These are phyloP conservation scores for Verticillium alfalfae DNA, from an alignment of 2,329 filamentous ascomycete genomes.

Conservation along the genomic window DNA sequence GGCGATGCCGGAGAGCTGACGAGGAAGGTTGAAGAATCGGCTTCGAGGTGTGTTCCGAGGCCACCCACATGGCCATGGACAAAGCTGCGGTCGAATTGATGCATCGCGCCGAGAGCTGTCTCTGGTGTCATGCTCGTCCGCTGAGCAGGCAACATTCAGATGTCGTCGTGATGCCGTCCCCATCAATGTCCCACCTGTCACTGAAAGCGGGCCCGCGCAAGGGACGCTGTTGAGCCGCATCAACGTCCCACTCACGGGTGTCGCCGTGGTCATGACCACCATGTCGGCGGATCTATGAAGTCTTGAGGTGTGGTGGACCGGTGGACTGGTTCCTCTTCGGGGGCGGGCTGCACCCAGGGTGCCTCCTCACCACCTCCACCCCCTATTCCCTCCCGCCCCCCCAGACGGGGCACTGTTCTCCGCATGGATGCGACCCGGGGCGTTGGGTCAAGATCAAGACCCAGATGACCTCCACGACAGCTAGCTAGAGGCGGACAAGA, in stretches of 20 bases:
- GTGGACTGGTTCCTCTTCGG: conserved; percentile 2
- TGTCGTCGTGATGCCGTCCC: neutral
- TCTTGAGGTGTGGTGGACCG: conserved; percentile 2
- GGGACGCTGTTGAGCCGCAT: neutral
- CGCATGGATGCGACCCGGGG: neutral
- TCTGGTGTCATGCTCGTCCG: neutral
- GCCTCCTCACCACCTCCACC: neutral
- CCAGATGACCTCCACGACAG: neutral
- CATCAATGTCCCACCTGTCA: neutral
- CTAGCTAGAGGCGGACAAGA: neutral
- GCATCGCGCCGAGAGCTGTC: too few species aligned
- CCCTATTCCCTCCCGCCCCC: neutral
- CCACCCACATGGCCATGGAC: too few species aligned
- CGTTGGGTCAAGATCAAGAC: neutral
- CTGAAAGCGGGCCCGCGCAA: conserved; percentile 1
- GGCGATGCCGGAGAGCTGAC: neutral
- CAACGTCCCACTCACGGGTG: conserved; percentile 1
- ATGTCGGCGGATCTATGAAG: conserved; percentile 2
- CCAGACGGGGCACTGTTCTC: neutral
- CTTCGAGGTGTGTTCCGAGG: too few species aligned
- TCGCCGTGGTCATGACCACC: conserved; percentile 1
- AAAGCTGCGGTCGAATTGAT: too few species aligned
- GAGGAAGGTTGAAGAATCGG: neutral
- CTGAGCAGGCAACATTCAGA: neutral
- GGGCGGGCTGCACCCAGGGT: neutral